Conservation (phyloP, 805 yeast genomes). For the Clavispora phyllophila region DNA sequence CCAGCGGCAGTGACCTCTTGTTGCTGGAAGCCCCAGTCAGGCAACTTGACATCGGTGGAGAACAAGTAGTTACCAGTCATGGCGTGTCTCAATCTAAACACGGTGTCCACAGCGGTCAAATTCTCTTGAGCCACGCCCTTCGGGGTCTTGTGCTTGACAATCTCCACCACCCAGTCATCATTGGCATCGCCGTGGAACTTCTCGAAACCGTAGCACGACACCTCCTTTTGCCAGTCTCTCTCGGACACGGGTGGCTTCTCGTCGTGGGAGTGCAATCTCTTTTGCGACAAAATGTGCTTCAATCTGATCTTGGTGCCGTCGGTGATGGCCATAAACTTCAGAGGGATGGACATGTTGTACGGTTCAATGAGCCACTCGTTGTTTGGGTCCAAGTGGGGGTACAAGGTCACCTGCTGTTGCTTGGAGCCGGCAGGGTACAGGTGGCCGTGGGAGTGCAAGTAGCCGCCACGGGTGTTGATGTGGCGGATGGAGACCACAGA, state of each 20-base stretch:
- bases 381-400: constrained; percentile 72
- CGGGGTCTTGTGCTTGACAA: constrained; percentile 49
- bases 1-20: constrained; percentile 80
- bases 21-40: constrained; percentile 80
- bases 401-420: constrained; percentile 78
- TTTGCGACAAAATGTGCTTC: constrained; percentile 49
- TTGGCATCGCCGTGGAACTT: constrained; percentile 80
- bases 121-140: constrained; percentile 49
- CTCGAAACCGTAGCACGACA: constrained; percentile 67
- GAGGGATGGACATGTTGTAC: constrained; percentile 53
- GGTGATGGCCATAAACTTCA: constrained; percentile 56
- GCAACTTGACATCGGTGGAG: constrained; percentile 70
- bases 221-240: constrained; percentile 83
- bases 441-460: constrained; percentile 75
- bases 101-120: constrained; percentile 62
- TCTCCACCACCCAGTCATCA: constrained; percentile 76
- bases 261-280: constrained; percentile 80
- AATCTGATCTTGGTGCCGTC: constrained; percentile 72
- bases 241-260: constrained; percentile 74
- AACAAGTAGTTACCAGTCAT: constrained; percentile 74
- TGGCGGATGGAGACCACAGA: constrained; percentile 67
- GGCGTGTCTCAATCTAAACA: constrained; percentile 72
- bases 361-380: constrained; percentile 70
- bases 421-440: constrained; percentile 73
- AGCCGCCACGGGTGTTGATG: constrained; percentile 68